Evolutionary conservation across 2,329 filamentous ascomycete species (phyloP).

Genomic region (Thielaviopsis ethacetica): DNA sequence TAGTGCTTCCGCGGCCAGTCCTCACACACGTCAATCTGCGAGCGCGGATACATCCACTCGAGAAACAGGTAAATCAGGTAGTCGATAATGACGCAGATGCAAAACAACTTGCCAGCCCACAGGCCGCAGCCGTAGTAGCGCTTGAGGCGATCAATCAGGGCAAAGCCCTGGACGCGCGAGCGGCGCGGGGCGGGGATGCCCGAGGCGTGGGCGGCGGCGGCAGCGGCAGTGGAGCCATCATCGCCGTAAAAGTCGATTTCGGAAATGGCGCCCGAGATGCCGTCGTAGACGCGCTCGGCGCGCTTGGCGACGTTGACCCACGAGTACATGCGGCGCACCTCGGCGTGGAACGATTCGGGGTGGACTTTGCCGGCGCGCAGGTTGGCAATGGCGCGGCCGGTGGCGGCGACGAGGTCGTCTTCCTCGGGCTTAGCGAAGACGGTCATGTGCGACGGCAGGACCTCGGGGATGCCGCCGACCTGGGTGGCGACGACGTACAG

Average conservation of each 20-base stretch:
- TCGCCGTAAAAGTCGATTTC: constrained; percentile 65
- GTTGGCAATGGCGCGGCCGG: constrained; percentile 73
- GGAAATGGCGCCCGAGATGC: constrained; percentile 71
- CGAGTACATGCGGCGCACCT: constrained; percentile 97
- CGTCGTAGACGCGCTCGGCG: constrained; percentile 88
- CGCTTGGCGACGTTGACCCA: constrained; percentile 92
- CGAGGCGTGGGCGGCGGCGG: constrained; percentile 41
- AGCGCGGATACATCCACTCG: constrained; percentile 72
- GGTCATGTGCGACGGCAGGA: constrained; percentile 91
- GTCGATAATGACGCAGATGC: constrained; percentile 83
- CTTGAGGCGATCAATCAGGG: constrained; percentile 86
- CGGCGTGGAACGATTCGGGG: constrained; percentile 88
- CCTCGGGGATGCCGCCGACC: constrained; percentile 92
- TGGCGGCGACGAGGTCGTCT: constrained; percentile 81
- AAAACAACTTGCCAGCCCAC: constrained; percentile 96
- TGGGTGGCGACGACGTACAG: constrained; percentile 93
- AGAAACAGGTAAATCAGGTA: constrained; percentile 80
- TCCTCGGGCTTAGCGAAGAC: constrained; percentile 94
- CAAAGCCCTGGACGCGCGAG: constrained; percentile 64
- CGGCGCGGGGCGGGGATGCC: constrained; percentile 42
- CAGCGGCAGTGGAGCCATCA: constrained; percentile 1
- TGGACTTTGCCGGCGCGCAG: constrained; percentile 74
- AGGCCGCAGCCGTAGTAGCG: constrained; percentile 96
- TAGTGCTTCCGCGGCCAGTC: constrained; percentile 71
- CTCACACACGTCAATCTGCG: constrained; percentile 72